Conservation (phyloP, 1,284 basidiomycete genomes). For the Ceratobasidium sp. region DNA sequence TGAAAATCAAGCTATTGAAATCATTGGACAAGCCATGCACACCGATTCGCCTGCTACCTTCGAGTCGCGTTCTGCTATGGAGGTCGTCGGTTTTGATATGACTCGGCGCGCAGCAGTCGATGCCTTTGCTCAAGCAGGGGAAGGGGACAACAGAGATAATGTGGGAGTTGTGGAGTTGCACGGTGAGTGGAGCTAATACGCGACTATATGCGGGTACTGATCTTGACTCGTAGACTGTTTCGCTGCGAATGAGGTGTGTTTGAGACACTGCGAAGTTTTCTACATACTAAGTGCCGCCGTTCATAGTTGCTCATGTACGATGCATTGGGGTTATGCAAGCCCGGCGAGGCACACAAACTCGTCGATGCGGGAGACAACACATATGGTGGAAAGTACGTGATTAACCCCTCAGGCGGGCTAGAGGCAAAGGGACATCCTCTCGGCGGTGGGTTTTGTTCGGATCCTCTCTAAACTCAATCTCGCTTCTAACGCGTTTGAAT, state of each 20-base stretch:
- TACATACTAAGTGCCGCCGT: background rate
- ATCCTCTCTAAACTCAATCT: background rate
- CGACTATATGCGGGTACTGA: constrained; percentile 2
- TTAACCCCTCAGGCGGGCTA: constrained; percentile 87
- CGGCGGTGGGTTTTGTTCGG: constrained; percentile 69
- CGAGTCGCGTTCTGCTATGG: constrained; percentile 77
- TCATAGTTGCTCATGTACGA: constrained; percentile 83
- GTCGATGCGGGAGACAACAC: constrained; percentile 87
- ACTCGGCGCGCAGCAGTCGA: constrained; percentile 77
- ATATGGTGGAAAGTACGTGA: constrained; percentile 88
- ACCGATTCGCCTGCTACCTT: constrained; percentile 78
- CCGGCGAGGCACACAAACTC: constrained; percentile 79
- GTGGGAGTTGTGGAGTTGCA: constrained; percentile 90
- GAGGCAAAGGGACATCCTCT: constrained; percentile 90
- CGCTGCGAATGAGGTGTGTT: constrained; percentile 56
- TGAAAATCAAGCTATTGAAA: constrained; percentile 89
- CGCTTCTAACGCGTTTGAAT: background rate
- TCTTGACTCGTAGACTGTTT: constrained; percentile 42
- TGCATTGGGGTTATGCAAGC: constrained; percentile 81
- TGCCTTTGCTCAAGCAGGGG: constrained; percentile 81
- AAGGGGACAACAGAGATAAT: constrained; percentile 77
- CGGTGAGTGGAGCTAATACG: constrained; percentile 59
- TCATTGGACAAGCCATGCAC: constrained; percentile 73
- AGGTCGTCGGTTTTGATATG: constrained; percentile 82
- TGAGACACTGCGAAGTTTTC: background rate